A percentile compares a stretch with the other conserved stretches of the same genome.
phyloP scores from a whole-genome alignment of 1,284 basidiomycete genomes.

The Irpex rosettiformis region DNA sequence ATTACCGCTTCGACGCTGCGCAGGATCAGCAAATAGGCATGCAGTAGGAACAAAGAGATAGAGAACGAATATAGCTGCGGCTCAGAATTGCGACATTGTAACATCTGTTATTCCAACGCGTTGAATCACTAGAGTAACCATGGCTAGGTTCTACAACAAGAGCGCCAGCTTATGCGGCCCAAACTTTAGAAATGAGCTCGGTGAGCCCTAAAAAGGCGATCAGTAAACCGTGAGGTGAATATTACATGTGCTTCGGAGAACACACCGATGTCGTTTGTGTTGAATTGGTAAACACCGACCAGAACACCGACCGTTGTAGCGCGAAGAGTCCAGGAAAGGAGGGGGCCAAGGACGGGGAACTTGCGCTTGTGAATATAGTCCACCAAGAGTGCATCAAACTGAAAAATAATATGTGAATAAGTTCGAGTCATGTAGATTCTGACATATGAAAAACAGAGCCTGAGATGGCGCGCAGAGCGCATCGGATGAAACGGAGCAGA shows the following conservation, averaged over 20 bases:
- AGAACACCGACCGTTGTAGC: slow-evolving; percentile 80
- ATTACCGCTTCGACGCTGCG: not conserved
- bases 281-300: slow-evolving; percentile 94
- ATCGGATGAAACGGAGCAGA: too few species aligned
- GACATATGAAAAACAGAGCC: too few species aligned
- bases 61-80: not conserved
- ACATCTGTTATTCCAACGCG: not conserved
- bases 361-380: slow-evolving; percentile 97
- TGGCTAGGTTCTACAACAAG: not conserved
- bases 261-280: slow-evolving; percentile 94
- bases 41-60: not conserved
- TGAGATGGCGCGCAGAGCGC: too few species aligned
- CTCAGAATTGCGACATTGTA: not conserved
- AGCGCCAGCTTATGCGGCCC: slow-evolving; percentile 22
- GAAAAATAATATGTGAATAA: not conserved
- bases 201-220: slow-evolving; percentile 24
- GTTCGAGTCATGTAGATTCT: not conserved
- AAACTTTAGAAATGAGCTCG: slow-evolving; percentile 31
- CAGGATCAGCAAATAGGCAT: not conserved
- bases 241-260: too few species aligned
- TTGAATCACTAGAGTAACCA: not conserved
- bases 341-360: slow-evolving; percentile 76
- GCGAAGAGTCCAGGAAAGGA: slow-evolving; percentile 75
- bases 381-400: slow-evolving; percentile 74
- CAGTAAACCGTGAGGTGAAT: slow-evolving; percentile 7